A percentile compares a stretch with the other conserved stretches of the same genome.
These are phyloP conservation scores for Glebionis coronaria DNA, from an alignment of 129 eudicot species.

Conservation along the genomic window DNA sequence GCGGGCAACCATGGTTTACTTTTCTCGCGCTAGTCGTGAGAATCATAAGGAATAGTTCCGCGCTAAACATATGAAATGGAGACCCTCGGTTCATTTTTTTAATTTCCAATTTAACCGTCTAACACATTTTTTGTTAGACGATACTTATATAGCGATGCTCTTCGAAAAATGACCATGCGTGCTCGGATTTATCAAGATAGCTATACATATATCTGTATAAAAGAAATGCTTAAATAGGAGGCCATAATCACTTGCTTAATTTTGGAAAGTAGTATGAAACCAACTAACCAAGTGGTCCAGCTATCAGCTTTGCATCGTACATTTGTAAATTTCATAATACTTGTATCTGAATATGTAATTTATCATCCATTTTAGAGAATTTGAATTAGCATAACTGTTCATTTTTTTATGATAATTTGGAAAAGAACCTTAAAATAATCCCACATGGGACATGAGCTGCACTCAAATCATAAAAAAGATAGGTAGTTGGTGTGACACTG, in stretches of 20 bases:
- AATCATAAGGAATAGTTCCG: too few species aligned
- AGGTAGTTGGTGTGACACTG: conserved; percentile 11
- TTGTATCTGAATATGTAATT: background rate
- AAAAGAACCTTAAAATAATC: background rate
- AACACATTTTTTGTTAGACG: too few species aligned
- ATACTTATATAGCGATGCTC: too few species aligned
- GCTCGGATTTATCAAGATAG: background rate
- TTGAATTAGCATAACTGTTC: background rate
- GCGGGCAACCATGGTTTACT: too few species aligned
- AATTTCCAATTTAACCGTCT: too few species aligned
- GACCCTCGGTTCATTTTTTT: too few species aligned
- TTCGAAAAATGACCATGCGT: too few species aligned
- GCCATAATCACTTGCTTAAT: conserved; percentile 11
- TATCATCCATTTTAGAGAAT: background rate
- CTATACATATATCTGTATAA: background rate
- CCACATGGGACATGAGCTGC: conserved; percentile 17
- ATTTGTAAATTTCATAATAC: background rate
- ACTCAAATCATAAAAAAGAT: conserved; percentile 14
- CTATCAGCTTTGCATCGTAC: background rate
- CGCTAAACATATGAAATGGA: too few species aligned
- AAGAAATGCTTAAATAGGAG: too few species aligned
- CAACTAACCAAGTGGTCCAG: too few species aligned
- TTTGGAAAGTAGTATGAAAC: conserved; percentile 13
- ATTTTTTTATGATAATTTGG: too few species aligned
- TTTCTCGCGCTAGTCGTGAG: too few species aligned